A percentile compares a stretch with the other conserved stretches of the same genome.
phyloP scores from a whole-genome alignment of 176 grass and related monocot species.

The Alloteropsis semialata region DNA sequence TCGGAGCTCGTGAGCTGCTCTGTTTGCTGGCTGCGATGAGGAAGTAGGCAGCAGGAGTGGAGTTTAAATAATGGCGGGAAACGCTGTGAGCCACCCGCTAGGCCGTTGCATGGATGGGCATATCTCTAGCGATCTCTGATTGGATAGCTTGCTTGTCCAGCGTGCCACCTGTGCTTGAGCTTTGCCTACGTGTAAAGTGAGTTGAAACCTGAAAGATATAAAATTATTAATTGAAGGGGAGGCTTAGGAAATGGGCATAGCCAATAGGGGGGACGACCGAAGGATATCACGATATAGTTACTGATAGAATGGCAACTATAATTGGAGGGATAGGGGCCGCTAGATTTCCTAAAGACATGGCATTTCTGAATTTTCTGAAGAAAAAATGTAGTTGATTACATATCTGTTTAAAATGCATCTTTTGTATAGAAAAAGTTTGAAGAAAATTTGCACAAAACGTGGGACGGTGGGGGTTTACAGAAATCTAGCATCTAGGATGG shows the following conservation, averaged over 20 bases:
- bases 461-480: too few relatives aligned
- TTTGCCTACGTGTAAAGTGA: slow-evolving; percentile 22
- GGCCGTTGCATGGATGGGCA: slow-evolving; percentile 8
- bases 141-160: neutral
- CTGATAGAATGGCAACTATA: neutral
- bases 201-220: too few relatives aligned
- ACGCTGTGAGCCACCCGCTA: neutral
- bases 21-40: neutral
- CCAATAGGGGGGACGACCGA: neutral
- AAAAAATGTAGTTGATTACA: too few relatives aligned
- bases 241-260: neutral
- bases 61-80: slow-evolving; percentile 38
- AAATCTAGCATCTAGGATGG: too few relatives aligned
- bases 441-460: too few relatives aligned
- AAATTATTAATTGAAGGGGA: neutral
- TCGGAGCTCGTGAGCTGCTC: neutral
- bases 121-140: slow-evolving; percentile 8
- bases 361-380: too few relatives aligned
- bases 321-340: neutral
- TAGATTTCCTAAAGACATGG: too few relatives aligned
- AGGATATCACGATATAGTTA: neutral
- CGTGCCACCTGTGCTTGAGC: neutral
- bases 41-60: neutral
- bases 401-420: too few relatives aligned
- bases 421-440: too few relatives aligned